Base-by-base conservation (phyloP, 345 rosid genomes). In the Raphanus sativus region DNA sequence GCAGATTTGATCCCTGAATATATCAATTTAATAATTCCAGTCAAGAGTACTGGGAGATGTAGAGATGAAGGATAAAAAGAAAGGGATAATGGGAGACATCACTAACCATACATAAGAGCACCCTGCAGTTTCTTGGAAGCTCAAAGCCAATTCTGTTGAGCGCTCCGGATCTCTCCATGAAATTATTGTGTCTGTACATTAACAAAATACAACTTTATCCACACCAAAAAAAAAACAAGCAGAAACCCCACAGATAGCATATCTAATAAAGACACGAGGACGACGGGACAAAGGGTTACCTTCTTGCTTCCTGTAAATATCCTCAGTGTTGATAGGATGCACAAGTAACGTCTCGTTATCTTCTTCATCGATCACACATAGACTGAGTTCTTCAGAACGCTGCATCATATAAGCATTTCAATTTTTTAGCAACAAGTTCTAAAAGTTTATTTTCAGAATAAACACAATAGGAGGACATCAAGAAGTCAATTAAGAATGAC, bases 261-360 rank as follows among this genome's bases (percentile, higher is more conserved):
- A 69, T 42, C 38, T 54, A 38, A 45, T 8, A 25, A 54, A 64
- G 65, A 55, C 54, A 62, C 5, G 13, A 63, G 26, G 6, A 62
- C 5, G 13, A 63, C 33, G 6, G 33, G 32, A 69, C 63, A 32
- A 33, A 34, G 38, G 69, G 36, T 59, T 84, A 96, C 99, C 99
- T 90, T 93, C 99, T 90, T 96, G 99, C 85, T 91, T 96, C 85
- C 98, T 85, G 77, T 96, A 96, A 40, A 96, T 93, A 73, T 91
- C 96, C 77, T 93, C 98, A 11, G 96, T 83, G 59, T 85, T 86
- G 73, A 96, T 96, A 10, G 87, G 98, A 78, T 96, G 99, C 81
- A 85, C 75, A 80, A 96, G 98, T 73, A 96, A 79, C 2, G 93
- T 91, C 75, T 91, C 96, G 70, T 89, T 91, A 77, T 96, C 99